Base-by-base conservation (phyloP, 441 rosid species). In the Euphorbia schlechtendalii region DNA sequence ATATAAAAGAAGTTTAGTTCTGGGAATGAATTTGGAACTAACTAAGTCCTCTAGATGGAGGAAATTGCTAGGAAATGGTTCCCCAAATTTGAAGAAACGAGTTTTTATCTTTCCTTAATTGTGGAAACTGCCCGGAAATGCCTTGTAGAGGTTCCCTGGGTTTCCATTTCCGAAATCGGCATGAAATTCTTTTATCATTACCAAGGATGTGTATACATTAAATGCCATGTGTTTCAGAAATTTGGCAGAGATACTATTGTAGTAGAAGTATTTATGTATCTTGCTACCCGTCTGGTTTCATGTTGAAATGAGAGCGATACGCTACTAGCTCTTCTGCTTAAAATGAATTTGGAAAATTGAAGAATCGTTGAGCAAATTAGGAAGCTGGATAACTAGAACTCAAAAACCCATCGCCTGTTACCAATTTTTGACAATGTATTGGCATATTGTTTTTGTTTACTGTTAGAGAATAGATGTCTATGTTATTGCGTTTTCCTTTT, bases 221-320 rank as follows among this genome's bases (percentile, higher is more conserved):
- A 27, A 43, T 15, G 8, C 5, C 13, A 57, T 18, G 4, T 57
- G 45, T 49, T 63, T 63, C 28, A 49, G 18, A 21, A 67, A 11
- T 28, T 36, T 2, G n/a, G 48, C 25, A 12, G 53, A 52, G 53
- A 49, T 36, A 32, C 14, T 18, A 3, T 11, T 18, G 14, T 59
- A 17, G 67, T 22, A 56, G 51, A 62, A 32, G 49, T 53, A 57
- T 53, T 57, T 65, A 15, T 11, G 41, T 10, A 27, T 36, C n/a
- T 36, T 56, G 46, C 28, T 56, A 25, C 22, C 25, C 28, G 27
- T 15, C 25, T 56, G 27, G 32, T 56, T 27, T 21, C 17, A 40
- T 22, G 11, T 25, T 55, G 40, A 64, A 38, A 24, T 38, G 18
- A 30, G 18, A 8, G 32, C 52, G 38, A 32, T 54, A 25, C 14